Evolutionary conservation across 148 eudicot species (phyloP), one percentile per base, ranked within the genome.

Genomic region (Persicaria maculosa): DNA sequence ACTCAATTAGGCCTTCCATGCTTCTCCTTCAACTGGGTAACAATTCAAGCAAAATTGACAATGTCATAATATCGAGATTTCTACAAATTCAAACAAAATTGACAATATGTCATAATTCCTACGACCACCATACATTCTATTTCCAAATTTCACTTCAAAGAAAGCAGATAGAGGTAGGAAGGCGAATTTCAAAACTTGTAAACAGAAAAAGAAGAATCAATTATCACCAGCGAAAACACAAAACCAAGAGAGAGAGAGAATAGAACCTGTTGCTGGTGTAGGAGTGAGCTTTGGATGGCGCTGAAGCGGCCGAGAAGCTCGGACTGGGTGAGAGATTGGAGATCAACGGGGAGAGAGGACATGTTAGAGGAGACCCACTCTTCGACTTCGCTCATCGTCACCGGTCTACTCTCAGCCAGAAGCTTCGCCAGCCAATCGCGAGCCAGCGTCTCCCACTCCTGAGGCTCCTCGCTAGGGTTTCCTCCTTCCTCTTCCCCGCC

Each of bases 341-440:
- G 22, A 8, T 81, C 57, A 14, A 76, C 76, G 1, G 90, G 90
- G 43, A 87, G 43, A 48, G 74, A 74, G 46, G 79, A 65, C 22
- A 22, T 72, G 72, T 84, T 84, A 9, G 81, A 77, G 22, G 74
- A 61, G 69, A 87, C 76, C 90, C 90, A 87, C 47, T 61, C 75
- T 71, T 87, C 84, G 72, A 84, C 77, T 36, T 84, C 85, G 65
- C 50, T 70, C 58, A 72, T 50, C 69, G 77, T 79, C 75, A 84
- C 77, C 1, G 81, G 54, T 73, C 75, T 77, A 64, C 82, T 80
- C 47, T 78, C 80, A 3, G 85, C 82, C 55, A 86, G 40, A 47
- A 71, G 61, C 11, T 74, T 79, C n/a, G 79, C 73, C 17, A 86
- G 74, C 89, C 89, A 86, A 11, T 76, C 76, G 53, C 84, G 83